phyloP scores from a whole-genome alignment of 805 yeast species.

The Saccharomyces kudriavzevii region DNA sequence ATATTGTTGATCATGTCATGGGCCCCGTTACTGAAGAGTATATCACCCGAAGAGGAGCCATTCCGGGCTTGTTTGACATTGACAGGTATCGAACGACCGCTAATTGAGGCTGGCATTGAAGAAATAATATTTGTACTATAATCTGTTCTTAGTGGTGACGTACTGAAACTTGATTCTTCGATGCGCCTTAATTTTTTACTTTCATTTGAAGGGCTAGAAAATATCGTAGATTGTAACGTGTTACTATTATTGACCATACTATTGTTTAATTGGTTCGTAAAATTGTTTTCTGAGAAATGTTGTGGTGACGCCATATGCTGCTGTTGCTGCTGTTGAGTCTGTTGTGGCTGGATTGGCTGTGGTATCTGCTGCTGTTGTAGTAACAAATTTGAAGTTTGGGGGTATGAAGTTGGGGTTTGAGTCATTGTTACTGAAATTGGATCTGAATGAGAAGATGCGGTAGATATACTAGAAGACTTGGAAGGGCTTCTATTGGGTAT shows the following conservation, averaged over 20 bases:
- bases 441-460: background rate
- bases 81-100: background rate
- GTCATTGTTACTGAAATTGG: background rate
- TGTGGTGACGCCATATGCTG: background rate
- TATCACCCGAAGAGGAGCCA: constrained; percentile 9
- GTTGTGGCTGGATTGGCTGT: background rate
- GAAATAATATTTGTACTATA: background rate
- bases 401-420: background rate
- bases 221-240: background rate
- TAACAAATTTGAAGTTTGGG: background rate
- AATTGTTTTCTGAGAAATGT: background rate
- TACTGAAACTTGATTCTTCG: background rate
- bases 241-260: background rate
- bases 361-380: background rate
- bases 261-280: background rate
- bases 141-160: background rate
- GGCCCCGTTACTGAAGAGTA: constrained; percentile 34
- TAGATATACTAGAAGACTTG: background rate
- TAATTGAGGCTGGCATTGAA: background rate
- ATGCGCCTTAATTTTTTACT: background rate
- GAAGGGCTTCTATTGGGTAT: background rate
- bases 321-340: background rate
- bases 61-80: background rate
- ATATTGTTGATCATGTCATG: constrained; percentile 55
- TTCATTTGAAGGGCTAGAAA: background rate